Base-by-base conservation (phyloP, 169 alveolate genomes). In the Plasmodium malariae region DNA sequence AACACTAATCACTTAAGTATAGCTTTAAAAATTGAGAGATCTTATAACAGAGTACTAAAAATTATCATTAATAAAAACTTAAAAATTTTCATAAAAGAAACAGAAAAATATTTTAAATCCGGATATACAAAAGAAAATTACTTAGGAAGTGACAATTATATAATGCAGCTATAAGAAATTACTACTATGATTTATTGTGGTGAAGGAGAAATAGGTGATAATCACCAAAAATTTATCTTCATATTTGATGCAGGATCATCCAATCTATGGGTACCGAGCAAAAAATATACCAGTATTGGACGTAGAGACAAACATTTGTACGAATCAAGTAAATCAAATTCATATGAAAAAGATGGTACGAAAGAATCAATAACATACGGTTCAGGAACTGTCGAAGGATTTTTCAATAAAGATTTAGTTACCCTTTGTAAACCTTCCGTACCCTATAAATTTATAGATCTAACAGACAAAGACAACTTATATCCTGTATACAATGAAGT, bases 221-320 rank as follows among this genome's bases (percentile, higher is more conserved):
- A 83, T 37, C 55, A 83, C n/a, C 91, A 83, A 68, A 30, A 48
- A 11, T 83, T 83, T 63, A 21, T 11, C 14, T 59, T 83, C 40
- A 48, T 83, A 7, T 68, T 83, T 68, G 97, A 95, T 71, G 94
- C 97, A 5, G 96, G 96, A 36, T 93, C 96, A 30, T 83, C 95
- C 70, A 94, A 94, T 90, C 72, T 94, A 36, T 95, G 97, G 97
- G 93, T 94, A 9, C 95, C 95, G 92, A 78, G 88, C 21, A 60
- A 37, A n/a, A 34, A 69, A 67, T 95, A 96, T 93, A 59, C 26
- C 17, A 55, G 54, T 34, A 30, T 74, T 24, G 49, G 71, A 48
- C 94, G 97, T 90, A 65, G 26, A 68, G 19, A 63, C 7, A 96
- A 95, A 92, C 34, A 86, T 63, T 67, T 88, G 21, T 95, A 78